Base-by-base conservation (phyloP, 2,329 filamentous ascomycete species). In the Neurospora crassa region DNA sequence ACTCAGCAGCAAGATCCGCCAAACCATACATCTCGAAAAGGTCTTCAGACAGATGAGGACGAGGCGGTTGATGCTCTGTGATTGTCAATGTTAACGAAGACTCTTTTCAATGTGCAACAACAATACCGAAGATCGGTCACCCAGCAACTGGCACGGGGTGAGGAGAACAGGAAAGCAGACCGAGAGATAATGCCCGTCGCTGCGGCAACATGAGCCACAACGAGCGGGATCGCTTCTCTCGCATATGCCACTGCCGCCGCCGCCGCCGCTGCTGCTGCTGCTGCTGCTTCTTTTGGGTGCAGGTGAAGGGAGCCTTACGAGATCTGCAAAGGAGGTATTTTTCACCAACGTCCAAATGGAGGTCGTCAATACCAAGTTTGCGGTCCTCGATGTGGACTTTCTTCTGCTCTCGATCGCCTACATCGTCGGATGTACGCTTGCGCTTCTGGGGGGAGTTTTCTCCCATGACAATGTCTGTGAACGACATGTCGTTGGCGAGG, bases 271-370 rank as follows among this genome's bases (percentile, higher is more conserved):
- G 69, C 40, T 72, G 45, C 20, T 67, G 29, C 14, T 43, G 67
- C 67, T 67, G 74, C 72, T 70, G 68, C 40, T 72, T 42, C 20
- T 18, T 69, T 59, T 59, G 69, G 72, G 69, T 72, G 74, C 72
- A 76, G 71, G 77, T 78, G 78, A 82, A 84, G 86, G 85, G 83
- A 84, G 84, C 81, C 88, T 89, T 90, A 90, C 88, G 84, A 83
- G 83, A 88, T 84, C 85, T 87, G 84, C 88, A 87, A 82, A 91
- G 84, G 77, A 90, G 85, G 81, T 90, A 90, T 82, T 90, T 90
- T 78, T 86, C 83, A 81, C 88, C 89, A 74, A 91, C 88, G 83
- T 91, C 87, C 78, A 88, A 80, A 79, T 90, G 88, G 76, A 91
- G 83, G 81, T 89, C 86, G 77, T 89, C 85, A 80, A 90, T 89